Conservation (phyloP, 78 protist genomes). For the Dictyostelium capitatum region DNA sequence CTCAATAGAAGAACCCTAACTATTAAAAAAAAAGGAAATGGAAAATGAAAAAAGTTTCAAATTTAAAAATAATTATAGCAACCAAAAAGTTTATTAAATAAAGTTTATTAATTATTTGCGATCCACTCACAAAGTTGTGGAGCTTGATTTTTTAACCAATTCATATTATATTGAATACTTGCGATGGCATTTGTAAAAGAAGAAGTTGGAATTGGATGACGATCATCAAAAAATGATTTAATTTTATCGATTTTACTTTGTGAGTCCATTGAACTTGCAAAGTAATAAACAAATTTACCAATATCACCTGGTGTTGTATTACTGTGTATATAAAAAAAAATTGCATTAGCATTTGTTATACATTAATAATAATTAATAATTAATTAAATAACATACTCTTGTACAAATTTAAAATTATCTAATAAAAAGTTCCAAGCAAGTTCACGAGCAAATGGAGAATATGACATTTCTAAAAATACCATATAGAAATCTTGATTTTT, state of each 20-base stretch:
- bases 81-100: background rate
- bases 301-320: conserved; percentile 5
- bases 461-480: conserved; percentile 3
- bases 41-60: background rate
- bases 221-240: conserved; percentile 7
- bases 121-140: conserved; percentile 14
- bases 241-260: background rate
- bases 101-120: background rate
- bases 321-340: background rate
- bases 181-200: background rate
- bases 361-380: too few species aligned
- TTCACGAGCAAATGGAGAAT: conserved; percentile 7
- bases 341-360: too few species aligned
- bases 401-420: conserved; percentile 10
- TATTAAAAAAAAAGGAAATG: background rate
- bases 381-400: background rate
- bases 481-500: conserved; percentile 24
- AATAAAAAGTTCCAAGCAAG: conserved; percentile 8
- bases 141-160: conserved; percentile 31
- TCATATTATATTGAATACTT: conserved; percentile 28
- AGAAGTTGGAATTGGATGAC: background rate
- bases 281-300: background rate
- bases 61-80: background rate
- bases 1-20: too few species aligned
- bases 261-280: background rate